Conservation (phyloP, 345 rosid species). For the Geranium rotundifolium region DNA sequence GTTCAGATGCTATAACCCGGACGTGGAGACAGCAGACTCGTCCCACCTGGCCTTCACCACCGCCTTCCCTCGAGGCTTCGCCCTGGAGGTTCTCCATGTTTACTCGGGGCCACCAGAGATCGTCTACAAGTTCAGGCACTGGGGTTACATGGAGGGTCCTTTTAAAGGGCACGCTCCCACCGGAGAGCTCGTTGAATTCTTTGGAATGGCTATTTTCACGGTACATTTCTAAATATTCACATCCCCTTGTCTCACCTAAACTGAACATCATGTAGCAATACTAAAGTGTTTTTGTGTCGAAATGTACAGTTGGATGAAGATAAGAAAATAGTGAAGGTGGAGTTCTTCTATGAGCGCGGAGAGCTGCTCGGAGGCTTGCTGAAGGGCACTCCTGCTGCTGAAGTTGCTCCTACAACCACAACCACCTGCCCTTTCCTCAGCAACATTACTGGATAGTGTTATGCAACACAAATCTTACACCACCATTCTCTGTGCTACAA, state of each 20-base stretch:
- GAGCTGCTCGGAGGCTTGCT: slow-evolving; percentile 48
- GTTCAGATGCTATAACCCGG: slow-evolving; percentile 25
- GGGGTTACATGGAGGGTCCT: slow-evolving; percentile 70
- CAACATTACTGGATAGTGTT: slow-evolving; percentile 19
- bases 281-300: background rate
- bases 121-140: slow-evolving; percentile 61
- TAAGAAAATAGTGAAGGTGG: slow-evolving; percentile 43
- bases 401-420: slow-evolving; percentile 14
- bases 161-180: slow-evolving; percentile 54
- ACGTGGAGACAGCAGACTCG: slow-evolving; percentile 23
- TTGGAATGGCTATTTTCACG: slow-evolving; percentile 29
- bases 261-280: too few relatives aligned
- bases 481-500: too few relatives aligned
- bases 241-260: background rate
- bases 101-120: slow-evolving; percentile 47
- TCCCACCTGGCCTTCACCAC: slow-evolving; percentile 32
- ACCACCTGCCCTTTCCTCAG: slow-evolving; percentile 44
- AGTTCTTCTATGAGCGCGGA: slow-evolving; percentile 35
- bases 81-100: slow-evolving; percentile 47
- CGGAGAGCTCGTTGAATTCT: slow-evolving; percentile 32
- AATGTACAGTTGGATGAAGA: slow-evolving; percentile 28
- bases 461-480: too few relatives aligned
- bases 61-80: slow-evolving; percentile 51
- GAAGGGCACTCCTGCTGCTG: slow-evolving; percentile 17
- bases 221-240: slow-evolving; percentile 12